These are phyloP conservation scores for Heliocybe sulcata DNA, from an alignment of 1,284 basidiomycete species.

Conservation along the genomic window DNA sequence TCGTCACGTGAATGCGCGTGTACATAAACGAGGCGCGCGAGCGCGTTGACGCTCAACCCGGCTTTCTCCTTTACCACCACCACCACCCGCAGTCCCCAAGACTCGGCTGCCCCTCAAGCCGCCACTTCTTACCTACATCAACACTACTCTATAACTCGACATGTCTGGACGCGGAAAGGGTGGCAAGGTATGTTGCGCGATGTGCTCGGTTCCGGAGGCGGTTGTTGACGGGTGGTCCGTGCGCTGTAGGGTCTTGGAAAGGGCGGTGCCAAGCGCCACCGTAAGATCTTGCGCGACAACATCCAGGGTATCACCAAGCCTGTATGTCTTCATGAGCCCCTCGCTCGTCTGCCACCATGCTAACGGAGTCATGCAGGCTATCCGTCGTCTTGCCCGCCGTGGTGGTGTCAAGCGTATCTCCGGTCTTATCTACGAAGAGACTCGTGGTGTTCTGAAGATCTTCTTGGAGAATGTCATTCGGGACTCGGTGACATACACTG, in stretches of 20 bases:
- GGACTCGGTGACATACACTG: constrained; percentile 88
- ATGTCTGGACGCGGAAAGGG: constrained; percentile 42
- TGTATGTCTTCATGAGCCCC: constrained; percentile 8
- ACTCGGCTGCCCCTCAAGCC: background rate
- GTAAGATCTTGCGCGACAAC: constrained; percentile 70
- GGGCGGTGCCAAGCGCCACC: constrained; percentile 70
- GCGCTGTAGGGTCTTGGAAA: constrained; percentile 45
- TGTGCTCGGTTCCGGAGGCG: background rate
- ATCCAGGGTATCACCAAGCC: constrained; percentile 64
- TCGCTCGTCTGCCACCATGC: constrained; percentile 10
- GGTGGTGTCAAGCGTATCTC: constrained; percentile 84
- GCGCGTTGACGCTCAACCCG: constrained; percentile 7
- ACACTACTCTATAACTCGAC: background rate
- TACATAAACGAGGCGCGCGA: constrained; percentile 10
- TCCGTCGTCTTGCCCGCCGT: constrained; percentile 81
- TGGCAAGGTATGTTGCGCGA: constrained; percentile 26
- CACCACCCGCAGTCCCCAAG: background rate
- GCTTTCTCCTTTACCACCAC: constrained; percentile 5
- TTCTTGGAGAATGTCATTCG: constrained; percentile 76
- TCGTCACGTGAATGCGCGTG: constrained; percentile 12
- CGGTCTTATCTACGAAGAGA: constrained; percentile 78
- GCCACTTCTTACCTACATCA: background rate
- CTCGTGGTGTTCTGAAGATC: constrained; percentile 81
- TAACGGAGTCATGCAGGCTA: constrained; percentile 37
- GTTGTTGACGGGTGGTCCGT: constrained; percentile 21